Base-by-base conservation (phyloP, 192 early-diverging fungal genomes). In the Podila verticillata region DNA sequence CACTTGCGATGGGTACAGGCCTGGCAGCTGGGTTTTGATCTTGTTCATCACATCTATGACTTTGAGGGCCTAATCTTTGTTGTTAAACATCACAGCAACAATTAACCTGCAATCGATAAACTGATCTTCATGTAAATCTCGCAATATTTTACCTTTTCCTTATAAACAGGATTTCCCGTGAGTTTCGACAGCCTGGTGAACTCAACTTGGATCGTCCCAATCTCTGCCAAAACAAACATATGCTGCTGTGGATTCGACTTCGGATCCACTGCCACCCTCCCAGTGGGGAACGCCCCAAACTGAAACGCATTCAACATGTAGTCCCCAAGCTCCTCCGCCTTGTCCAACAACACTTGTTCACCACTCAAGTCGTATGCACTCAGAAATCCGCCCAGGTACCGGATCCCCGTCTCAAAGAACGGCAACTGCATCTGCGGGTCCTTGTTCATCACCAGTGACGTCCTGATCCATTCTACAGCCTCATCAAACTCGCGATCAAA, bases 361-460 rank as follows among this genome's bases (percentile, higher is more conserved):
- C 82, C 71, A 58, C 91, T 91, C 57, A 96, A 78, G 68, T 96
- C 94, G 64, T 96, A 95, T 5, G 95, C 93, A 13, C 88, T 84
- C 29, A 96, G 81, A 58, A 96, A 79, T 13, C 95, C 95, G 24
- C 91, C 95, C 2, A 75, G 54, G 57, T 75, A 75, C 3, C 95
- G 88, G 36, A 96, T 96, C 39, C 88, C 84, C 31, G 91, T 93
- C 78, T 96, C 95, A 83, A 96, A 96, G 51, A 94, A 85, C 2
- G 58, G 39, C 84, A 88, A 60, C 93, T 86, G 0, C 60, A 72
- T 29, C 68, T 35, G 28, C 68, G 51, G 24, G 35, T 51, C 22
- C 44, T 59, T 6, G 36, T 32, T 77, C 91, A 93, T 61, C 90
- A 83, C 26, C 94, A 79, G 0, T 12, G 28, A 60, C 3, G 69